These are phyloP conservation scores for Dendrobium chrysotoxum DNA, from an alignment of 106 monocot genomes.

Conservation along the genomic window DNA sequence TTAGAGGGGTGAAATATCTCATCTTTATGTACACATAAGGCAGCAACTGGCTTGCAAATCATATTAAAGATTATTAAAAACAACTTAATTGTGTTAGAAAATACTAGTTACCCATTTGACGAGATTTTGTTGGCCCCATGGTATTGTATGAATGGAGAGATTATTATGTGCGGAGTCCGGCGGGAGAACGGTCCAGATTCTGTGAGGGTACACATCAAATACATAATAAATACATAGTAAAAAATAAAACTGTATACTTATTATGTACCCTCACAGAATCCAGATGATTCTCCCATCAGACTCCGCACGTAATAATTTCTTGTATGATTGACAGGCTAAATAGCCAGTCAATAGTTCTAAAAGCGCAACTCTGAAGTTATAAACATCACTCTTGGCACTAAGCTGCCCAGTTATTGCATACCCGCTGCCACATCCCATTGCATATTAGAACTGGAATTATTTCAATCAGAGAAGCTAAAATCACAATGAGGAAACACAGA, in stretches of 20 bases:
- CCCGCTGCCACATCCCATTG: conserved; percentile 18
- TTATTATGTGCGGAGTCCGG: too few species aligned
- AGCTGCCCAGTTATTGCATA: conserved; percentile 93
- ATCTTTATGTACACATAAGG: conserved; percentile 46
- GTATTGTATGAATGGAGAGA: conserved; percentile 8
- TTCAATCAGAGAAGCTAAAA: background rate
- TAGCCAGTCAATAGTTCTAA: conserved; percentile 88
- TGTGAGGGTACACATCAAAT: too few species aligned
- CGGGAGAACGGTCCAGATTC: too few species aligned
- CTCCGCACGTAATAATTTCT: background rate
- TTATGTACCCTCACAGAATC: too few species aligned
- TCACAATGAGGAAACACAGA: background rate
- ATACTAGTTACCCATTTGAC: conserved; percentile 74
- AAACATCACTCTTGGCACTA: conserved; percentile 84
- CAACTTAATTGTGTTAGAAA: background rate
- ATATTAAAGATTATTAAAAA: background rate
- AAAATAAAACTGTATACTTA: too few species aligned
- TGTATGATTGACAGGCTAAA: conserved; percentile 88
- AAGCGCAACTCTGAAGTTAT: conserved; percentile 85
- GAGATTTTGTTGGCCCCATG: conserved; percentile 86
- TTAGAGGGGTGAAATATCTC: too few species aligned
- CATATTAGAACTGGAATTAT: background rate
- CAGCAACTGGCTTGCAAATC: conserved; percentile 33
- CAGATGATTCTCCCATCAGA: too few species aligned
- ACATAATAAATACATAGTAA: too few species aligned